Evolutionary conservation across 208 protist species (phyloP), one percentile per base, ranked within the genome.

Genomic region (Balamuthia mandrillaris): DNA sequence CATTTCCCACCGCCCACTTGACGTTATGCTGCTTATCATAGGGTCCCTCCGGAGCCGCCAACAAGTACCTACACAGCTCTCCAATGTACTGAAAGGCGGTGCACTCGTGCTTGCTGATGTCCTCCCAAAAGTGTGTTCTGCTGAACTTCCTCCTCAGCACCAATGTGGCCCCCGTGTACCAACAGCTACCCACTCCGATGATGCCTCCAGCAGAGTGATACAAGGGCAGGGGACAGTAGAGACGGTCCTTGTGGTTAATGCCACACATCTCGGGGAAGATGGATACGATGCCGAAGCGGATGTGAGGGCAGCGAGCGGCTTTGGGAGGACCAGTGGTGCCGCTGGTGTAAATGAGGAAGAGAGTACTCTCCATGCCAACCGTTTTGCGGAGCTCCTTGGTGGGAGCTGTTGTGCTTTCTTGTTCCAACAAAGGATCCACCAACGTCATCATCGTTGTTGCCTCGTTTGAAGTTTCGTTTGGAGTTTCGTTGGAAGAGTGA

Each of bases 1-100:
- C 95, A 85, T 97, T 97, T 65, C 95, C 95, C 45, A 96, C 90
- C 1, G 93, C 93, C 65, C 95, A 85, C 18, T 94, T 90, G 37
- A 97, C 90, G n/a, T 84, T 81, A 56, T 93, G 85, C 5, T 47
- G 2, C 0, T n/a, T 31, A n/a, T 93, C 90, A 7, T 83, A 1
- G 14, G 37, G 29, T 31, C 16, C 42, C 18, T 58, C 54, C 5
- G 86, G 82, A 21, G 78, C 33, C 7, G 74, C 54, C 16, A 88
- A 33, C 6, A 92, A 54, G 89, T 96, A 96, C 21, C 95, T 88
- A 63, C 94, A 90, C 27, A 97, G 84, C 88, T 97, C 95, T 10
- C 95, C 95, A 84, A 97, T 96, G 90, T 97, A 97, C 88, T 96
- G 93, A 24, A 95, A 86, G 14, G 95, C 91, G 14, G 94, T 96